A percentile compares a stretch with the other conserved stretches of the same genome.
Conservation (phyloP, 2,329 filamentous ascomycete genomes). For the Truncatella angustata region DNA sequence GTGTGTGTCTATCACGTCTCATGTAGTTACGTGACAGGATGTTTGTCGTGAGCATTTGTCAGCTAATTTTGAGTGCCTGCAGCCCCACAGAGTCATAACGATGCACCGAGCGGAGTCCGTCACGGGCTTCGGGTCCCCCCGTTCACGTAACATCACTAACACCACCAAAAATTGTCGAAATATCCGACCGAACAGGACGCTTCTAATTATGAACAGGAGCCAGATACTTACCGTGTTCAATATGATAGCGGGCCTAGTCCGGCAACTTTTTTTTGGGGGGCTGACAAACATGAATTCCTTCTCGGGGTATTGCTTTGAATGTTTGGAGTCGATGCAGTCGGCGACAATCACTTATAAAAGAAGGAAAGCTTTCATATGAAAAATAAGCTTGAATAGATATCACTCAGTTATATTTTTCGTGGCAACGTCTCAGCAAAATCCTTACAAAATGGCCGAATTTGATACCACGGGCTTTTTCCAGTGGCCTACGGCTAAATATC, state of each 20-base stretch:
- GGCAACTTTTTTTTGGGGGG: too few species aligned
- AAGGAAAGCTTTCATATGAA: too few species aligned
- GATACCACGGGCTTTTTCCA: background rate
- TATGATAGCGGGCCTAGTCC: too few species aligned
- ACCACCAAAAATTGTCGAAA: background rate
- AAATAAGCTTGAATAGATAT: too few species aligned
- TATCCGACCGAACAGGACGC: background rate
- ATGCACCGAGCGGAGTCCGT: background rate
- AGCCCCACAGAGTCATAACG: background rate
- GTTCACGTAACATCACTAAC: slow-evolving; percentile 17
- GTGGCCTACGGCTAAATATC: background rate
- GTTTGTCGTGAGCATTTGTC: slow-evolving; percentile 1
- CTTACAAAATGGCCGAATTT: background rate
- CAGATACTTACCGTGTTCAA: too few species aligned
- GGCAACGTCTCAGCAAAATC: background rate
- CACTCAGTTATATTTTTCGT: too few species aligned
- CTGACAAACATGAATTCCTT: background rate
- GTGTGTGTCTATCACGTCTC: too few species aligned
- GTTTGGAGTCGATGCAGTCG: too few species aligned
- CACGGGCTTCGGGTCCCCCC: slow-evolving; percentile 15
- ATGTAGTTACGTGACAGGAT: background rate
- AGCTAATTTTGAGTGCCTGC: background rate
- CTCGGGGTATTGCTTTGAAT: background rate
- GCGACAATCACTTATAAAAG: too few species aligned
- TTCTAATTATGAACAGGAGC: background rate